Conservation (phyloP, 495 filamentous ascomycete genomes). For the Podospora conica region DNA sequence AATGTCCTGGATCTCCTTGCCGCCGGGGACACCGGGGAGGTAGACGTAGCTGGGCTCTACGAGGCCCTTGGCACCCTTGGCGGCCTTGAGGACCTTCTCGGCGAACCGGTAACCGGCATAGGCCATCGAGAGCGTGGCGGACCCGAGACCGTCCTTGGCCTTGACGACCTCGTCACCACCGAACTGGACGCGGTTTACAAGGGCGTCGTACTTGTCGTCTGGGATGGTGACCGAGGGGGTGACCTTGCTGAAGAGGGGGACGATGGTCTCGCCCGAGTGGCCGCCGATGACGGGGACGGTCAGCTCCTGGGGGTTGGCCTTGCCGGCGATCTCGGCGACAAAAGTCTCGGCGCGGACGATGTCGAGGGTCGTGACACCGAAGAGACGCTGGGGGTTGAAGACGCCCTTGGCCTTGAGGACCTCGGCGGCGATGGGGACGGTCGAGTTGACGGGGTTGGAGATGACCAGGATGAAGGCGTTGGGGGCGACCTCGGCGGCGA, state of each 20-base stretch:
- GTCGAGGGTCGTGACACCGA: slow-evolving; percentile 97
- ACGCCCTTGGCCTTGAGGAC: slow-evolving; percentile 86
- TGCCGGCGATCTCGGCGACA: slow-evolving; percentile 75
- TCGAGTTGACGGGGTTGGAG: slow-evolving; percentile 99
- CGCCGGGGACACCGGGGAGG: slow-evolving; percentile 81
- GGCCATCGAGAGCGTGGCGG: slow-evolving; percentile 95
- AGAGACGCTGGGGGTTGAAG: slow-evolving; percentile 89
- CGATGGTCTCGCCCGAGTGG: slow-evolving; percentile 96
- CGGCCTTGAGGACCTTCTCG: slow-evolving; percentile 85
- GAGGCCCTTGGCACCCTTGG: slow-evolving; percentile 80
- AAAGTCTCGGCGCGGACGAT: slow-evolving; percentile 98
- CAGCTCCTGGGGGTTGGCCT: slow-evolving; percentile 71
- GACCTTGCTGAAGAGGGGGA: slow-evolving; percentile 91
- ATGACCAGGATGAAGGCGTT: slow-evolving; percentile 94
- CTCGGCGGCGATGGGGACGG: slow-evolving; percentile 95
- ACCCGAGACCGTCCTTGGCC: slow-evolving; percentile 93
- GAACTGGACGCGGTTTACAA: slow-evolving; percentile 93
- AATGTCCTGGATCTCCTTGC: slow-evolving; percentile 73
- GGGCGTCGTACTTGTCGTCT: slow-evolving; percentile 73
- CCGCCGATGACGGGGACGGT: slow-evolving; percentile 91
- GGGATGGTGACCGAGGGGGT: slow-evolving; percentile 74
- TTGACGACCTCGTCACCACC: slow-evolving; percentile 98
- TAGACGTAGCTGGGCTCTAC: slow-evolving; percentile 94
- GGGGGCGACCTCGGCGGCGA: slow-evolving; percentile 77
- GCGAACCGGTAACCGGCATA: slow-evolving; percentile 93